Evolutionary conservation across 352 stramenopile genomes (phyloP).

Genomic region (Pseudoperonospora humuli): DNA sequence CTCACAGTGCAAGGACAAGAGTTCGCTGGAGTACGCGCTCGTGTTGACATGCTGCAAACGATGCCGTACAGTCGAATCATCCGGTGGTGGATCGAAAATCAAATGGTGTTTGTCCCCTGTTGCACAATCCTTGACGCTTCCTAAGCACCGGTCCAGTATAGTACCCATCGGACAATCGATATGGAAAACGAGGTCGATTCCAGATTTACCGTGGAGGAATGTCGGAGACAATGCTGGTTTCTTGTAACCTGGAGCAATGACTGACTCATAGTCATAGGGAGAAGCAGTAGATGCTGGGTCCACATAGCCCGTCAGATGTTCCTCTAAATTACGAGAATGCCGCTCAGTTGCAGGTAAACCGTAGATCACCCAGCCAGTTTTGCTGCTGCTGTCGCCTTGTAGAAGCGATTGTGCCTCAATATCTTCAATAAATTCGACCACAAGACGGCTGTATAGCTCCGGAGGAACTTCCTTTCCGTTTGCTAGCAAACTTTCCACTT

Average conservation of each 20-base stretch:
- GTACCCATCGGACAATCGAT: constrained; percentile 30
- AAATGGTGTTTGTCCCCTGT: constrained; percentile 45
- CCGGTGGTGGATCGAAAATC: constrained; percentile 33
- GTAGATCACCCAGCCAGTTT: constrained; percentile 54
- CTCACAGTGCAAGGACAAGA: constrained; percentile 50
- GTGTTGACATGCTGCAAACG: constrained; percentile 44
- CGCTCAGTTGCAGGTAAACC: constrained; percentile 44
- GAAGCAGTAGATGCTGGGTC: constrained; percentile 35
- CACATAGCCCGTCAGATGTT: constrained; percentile 48
- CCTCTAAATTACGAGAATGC: constrained; percentile 41
- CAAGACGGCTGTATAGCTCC: constrained; percentile 45
- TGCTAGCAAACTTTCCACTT: no score
- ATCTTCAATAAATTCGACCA: constrained; percentile 29
- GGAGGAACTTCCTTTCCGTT: constrained; percentile 37
- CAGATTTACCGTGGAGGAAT: constrained; percentile 63
- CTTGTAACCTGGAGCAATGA: constrained; percentile 39
- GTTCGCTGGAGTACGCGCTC: constrained; percentile 32
- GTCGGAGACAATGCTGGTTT: constrained; percentile 26
- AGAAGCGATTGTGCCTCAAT: constrained; percentile 14
- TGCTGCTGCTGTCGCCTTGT: no score
- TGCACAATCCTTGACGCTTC: constrained; percentile 40
- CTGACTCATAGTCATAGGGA: constrained; percentile 50
- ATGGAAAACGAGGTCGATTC: constrained; percentile 66
- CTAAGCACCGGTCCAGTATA: constrained; percentile 51
- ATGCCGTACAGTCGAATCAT: constrained; percentile 42